Evolutionary conservation across 805 yeast genomes (phyloP), one percentile per base, ranked within the genome.

Genomic region (Saccharomycopsis javanensis): DNA sequence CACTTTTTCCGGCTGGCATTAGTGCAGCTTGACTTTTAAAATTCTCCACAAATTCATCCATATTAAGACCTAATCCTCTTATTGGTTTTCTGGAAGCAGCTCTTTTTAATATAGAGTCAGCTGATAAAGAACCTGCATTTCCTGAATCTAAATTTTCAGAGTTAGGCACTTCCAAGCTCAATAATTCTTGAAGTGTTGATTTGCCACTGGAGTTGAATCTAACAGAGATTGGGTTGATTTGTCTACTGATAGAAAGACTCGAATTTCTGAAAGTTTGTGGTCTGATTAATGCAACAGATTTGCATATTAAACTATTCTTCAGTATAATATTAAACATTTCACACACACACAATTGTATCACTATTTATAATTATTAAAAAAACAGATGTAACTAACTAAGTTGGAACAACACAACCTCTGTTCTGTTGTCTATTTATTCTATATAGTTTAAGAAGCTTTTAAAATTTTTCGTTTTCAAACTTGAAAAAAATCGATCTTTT

Each of bases 21-120:
- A 16, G 20, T 20, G 42, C 30, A 25, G 51, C 55, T 31, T 52
- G 58, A 13, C 30, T 53, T 23, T 50, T 52, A 10, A 52, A 56
- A 37, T 56, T 51, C 23, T 51, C 52, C 13, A 25, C 46, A 15
- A 38, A 55, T 18, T 50, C 33, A 16, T 37, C 48, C 28, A 42
- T 42, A 42, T 42, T 42, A 16, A 42, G 48, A 11, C 52, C 34
- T 16, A 42, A 42, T 42, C 48, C 48, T 28, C 48, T 42, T 42
- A 42, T 42, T 20, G 48, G 28, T 42, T 42, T 42, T 42, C 48
- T 42, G 11, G 28, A 42, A 8, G 48, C 28, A 20, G 48, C 48
- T 42, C 48, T 42, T 42, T 42, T 42, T 11, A 42, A 42, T 8
- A 42, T 42, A 23, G 48, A 42, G 23, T 42, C 48, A 10, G 48